Conservation (phyloP, 116 monocot genomes). For the Posidonia oceanica region DNA sequence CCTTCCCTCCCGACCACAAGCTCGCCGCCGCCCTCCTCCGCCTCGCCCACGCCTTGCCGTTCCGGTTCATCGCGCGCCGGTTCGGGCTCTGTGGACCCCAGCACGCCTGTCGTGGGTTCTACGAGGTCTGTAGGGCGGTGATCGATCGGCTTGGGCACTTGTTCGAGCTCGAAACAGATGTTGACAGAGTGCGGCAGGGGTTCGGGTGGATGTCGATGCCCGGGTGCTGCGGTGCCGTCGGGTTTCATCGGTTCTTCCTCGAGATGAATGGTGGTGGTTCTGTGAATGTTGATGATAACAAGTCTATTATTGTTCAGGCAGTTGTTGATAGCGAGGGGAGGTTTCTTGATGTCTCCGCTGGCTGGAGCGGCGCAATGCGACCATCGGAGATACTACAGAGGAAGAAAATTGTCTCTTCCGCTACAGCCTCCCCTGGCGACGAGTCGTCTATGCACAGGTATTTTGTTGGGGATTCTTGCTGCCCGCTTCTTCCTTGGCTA, state of each 20-base stretch:
- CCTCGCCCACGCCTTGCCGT: conserved; percentile 66
- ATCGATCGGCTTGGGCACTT: conserved; percentile 35
- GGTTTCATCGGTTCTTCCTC: conserved; percentile 37
- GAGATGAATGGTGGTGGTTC: background rate
- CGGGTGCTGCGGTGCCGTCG: conserved; percentile 54
- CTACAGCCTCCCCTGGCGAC: background rate
- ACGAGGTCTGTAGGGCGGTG: conserved; percentile 46
- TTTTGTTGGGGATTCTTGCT: conserved; percentile 51
- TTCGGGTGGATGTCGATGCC: conserved; percentile 45
- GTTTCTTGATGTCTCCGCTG: conserved; percentile 69
- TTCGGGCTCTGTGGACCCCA: conserved; percentile 40
- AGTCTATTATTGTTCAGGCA: conserved; percentile 30
- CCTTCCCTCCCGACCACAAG: conserved; percentile 42
- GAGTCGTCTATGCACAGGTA: conserved; percentile 19
- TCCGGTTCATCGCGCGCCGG: conserved; percentile 27
- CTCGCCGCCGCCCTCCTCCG: conserved; percentile 75
- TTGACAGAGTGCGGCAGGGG: conserved; percentile 28
- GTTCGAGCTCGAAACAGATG: conserved; percentile 35
- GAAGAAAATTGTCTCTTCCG: conserved; percentile 24
- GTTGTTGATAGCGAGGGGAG: conserved; percentile 74
- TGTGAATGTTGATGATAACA: too few species aligned
- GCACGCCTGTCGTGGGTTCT: conserved; percentile 53
- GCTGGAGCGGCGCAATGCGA: conserved; percentile 54
- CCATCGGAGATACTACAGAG: conserved; percentile 35
- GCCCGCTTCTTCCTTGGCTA: conserved; percentile 77